These are phyloP conservation scores for Micractinium conductrix DNA, from an alignment of 139 green algal genomes.

Conservation along the genomic window DNA sequence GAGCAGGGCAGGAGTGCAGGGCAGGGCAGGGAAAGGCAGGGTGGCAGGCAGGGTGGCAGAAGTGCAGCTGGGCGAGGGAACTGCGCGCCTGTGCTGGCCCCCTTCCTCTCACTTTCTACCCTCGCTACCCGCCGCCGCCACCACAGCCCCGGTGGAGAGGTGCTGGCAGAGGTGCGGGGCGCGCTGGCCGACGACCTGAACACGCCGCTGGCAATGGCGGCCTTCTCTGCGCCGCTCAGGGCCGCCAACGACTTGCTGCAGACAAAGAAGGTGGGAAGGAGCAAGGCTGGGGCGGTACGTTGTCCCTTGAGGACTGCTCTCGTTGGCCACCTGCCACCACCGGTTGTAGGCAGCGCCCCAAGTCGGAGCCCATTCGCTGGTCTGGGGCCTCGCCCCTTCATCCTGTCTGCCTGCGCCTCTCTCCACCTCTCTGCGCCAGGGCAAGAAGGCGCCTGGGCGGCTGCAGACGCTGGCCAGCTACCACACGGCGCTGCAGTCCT, in stretches of 20 bases:
- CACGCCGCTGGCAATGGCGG: slow-evolving; percentile 76
- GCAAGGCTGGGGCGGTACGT: too few species aligned
- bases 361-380: too few species aligned
- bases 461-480: slow-evolving; percentile 46
- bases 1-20: neutral
- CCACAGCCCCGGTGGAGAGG: neutral
- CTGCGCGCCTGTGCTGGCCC: too few species aligned
- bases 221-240: slow-evolving; percentile 84
- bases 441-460: slow-evolving; percentile 55
- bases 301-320: too few species aligned
- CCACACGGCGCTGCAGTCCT: slow-evolving; percentile 27
- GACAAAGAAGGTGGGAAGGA: slow-evolving; percentile 56
- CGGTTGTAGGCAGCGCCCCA: too few species aligned
- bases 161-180: slow-evolving; percentile 40
- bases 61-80: neutral
- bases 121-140: neutral
- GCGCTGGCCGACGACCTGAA: slow-evolving; percentile 92
- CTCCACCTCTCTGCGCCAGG: slow-evolving; percentile 43
- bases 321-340: neutral
- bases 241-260: slow-evolving; percentile 83
- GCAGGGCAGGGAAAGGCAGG: neutral
- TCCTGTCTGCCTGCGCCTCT: too few species aligned
- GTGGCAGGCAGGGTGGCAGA: neutral
- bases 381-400: too few species aligned
- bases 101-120: too few species aligned